Percentiles rank a stretch among this genome's conserved stretches.
Conservation (phyloP, 345 rosid genomes). For the Populus ilicifolia region DNA sequence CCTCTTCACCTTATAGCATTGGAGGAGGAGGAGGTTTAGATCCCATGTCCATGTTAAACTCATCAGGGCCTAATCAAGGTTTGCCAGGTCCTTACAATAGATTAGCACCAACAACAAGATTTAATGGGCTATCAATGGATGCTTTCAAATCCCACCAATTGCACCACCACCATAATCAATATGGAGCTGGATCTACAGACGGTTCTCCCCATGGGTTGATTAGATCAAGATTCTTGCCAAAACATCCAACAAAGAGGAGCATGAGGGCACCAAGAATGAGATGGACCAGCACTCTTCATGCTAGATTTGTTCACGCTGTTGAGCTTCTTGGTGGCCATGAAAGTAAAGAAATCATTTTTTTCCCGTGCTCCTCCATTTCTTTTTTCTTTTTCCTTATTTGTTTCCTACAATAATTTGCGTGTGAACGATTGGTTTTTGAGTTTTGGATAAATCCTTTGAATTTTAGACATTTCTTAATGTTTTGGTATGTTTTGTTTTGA, state of each 20-base stretch:
- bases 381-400: background rate
- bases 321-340: slow-evolving; percentile 96
- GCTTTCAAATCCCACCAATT: slow-evolving; percentile 36
- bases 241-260: slow-evolving; percentile 61
- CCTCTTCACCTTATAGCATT: slow-evolving; percentile 37
- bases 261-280: slow-evolving; percentile 93
- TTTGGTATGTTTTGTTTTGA: background rate
- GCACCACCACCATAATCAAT: slow-evolving; percentile 36
- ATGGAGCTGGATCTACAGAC: slow-evolving; percentile 40
- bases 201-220: slow-evolving; percentile 36
- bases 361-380: background rate
- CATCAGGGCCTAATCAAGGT: slow-evolving; percentile 24
- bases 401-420: slow-evolving; percentile 1
- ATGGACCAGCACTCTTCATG: slow-evolving; percentile 87
- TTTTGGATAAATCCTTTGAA: background rate
- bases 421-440: background rate
- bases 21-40: slow-evolving; percentile 49
- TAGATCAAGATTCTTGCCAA: slow-evolving; percentile 70
- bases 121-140: slow-evolving; percentile 45
- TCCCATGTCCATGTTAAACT: slow-evolving; percentile 47
- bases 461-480: background rate
- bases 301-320: slow-evolving; percentile 80
- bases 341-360: slow-evolving; percentile 34
- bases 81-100: slow-evolving; percentile 20
- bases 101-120: slow-evolving; percentile 32